These are phyloP conservation scores for Abelmoschus esculentus DNA, from an alignment of 345 rosid genomes.

Conservation along the genomic window DNA sequence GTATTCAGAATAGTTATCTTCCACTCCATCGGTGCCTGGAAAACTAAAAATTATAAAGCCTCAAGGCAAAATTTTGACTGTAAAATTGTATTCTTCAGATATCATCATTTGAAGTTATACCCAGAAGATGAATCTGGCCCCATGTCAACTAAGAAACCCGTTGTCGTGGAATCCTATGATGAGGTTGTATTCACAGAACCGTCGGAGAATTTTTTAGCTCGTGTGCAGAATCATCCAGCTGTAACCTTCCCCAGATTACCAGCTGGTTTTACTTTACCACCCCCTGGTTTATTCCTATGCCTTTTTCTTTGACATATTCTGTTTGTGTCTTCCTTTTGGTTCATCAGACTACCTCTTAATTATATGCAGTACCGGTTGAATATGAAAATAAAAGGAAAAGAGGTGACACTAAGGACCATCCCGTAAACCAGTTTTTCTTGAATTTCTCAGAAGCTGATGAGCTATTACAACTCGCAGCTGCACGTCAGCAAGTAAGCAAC, in stretches of 20 bases:
- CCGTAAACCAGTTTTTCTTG: conserved; percentile 44
- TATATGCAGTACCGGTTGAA: conserved; percentile 31
- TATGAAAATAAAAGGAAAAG: conserved; percentile 37
- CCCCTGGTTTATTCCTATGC: conserved; percentile 35
- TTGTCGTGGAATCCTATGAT: conserved; percentile 40
- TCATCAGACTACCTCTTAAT: conserved; percentile 9
- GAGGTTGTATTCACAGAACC: conserved; percentile 3
- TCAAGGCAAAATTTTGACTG: neutral
- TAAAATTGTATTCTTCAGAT: conserved; percentile 28
- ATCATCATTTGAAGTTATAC: conserved; percentile 54
- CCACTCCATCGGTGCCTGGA: neutral
- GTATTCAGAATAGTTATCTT: neutral
- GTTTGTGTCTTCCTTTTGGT: conserved; percentile 6
- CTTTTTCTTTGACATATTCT: neutral
- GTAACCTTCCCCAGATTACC: conserved; percentile 56
- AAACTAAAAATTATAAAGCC: too few relatives aligned
- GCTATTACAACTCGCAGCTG: conserved; percentile 57
- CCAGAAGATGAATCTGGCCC: conserved; percentile 60
- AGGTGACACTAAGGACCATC: conserved; percentile 63
- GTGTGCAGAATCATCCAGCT: conserved; percentile 61
- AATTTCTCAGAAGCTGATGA: conserved; percentile 74
- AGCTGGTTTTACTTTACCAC: conserved; percentile 47
- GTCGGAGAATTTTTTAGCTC: conserved; percentile 26
- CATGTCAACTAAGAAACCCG: conserved; percentile 61
- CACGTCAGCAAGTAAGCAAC: conserved; percentile 57